Percentiles rank a stretch among this genome's conserved stretches.
These are phyloP conservation scores for Myriosclerotinia curreyana DNA, from an alignment of 2,329 filamentous ascomycete species.

Conservation along the genomic window DNA sequence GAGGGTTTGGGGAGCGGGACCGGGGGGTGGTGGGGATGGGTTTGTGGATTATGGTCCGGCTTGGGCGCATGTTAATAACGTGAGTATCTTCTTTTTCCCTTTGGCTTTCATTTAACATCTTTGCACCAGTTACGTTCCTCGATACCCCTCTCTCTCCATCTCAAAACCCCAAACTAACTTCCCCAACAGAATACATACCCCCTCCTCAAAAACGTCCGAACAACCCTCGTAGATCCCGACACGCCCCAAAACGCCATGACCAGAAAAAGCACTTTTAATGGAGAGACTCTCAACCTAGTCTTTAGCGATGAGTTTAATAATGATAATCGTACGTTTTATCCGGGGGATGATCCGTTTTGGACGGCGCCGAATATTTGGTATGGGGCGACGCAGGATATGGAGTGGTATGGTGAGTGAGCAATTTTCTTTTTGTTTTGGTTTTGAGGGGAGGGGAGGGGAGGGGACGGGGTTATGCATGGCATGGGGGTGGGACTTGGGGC, in stretches of 20 bases:
- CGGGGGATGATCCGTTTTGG: constrained; percentile 56
- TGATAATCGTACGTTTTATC: constrained; percentile 52
- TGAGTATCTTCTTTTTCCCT: not conserved
- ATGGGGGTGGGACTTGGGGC: too few relatives aligned
- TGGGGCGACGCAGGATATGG: constrained; percentile 49
- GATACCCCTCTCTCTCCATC: accelerated
- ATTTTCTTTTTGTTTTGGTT: too few relatives aligned
- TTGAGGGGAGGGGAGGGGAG: too few relatives aligned
- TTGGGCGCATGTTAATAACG: constrained; percentile 49
- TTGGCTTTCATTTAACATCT: too few relatives aligned
- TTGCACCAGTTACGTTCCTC: too few relatives aligned
- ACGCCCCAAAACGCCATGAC: constrained; percentile 48
- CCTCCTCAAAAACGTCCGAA: constrained; percentile 48
- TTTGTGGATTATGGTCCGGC: constrained; percentile 27
- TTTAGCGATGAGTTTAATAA: constrained; percentile 58
- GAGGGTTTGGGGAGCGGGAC: constrained; percentile 22
- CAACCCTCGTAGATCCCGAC: constrained; percentile 50
- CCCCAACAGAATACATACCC: constrained; percentile 41
- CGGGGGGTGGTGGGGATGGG: not conserved
- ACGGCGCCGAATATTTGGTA: constrained; percentile 54
- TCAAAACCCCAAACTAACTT: not conserved
- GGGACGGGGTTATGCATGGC: not conserved
- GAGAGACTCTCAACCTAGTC: constrained; percentile 47
- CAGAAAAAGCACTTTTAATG: constrained; percentile 45
- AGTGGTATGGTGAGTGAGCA: constrained; percentile 34